A percentile compares a stretch with the other conserved stretches of the same genome.
Evolutionary conservation across 2,329 filamentous ascomycete genomes (phyloP).

Genomic region (Bipolaris oryzae): DNA sequence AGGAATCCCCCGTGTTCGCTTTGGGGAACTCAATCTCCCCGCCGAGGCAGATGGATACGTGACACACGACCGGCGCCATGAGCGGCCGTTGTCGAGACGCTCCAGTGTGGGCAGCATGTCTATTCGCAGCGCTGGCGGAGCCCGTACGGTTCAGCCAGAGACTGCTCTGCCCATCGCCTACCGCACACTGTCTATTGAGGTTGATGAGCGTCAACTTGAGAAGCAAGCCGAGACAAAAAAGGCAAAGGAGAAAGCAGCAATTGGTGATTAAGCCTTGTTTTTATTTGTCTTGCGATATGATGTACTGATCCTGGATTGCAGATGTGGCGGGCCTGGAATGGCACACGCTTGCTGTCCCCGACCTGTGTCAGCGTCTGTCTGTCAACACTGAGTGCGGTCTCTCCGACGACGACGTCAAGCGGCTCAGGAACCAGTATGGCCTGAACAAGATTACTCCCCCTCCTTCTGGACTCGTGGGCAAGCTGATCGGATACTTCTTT

Average conservation of each 20-base stretch:
- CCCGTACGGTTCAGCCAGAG: constrained; percentile 49
- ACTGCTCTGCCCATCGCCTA: constrained; percentile 53
- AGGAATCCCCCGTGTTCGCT: constrained; percentile 24
- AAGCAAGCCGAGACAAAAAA: constrained; percentile 39
- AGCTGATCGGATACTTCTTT: constrained; percentile 73
- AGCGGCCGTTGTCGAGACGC: constrained; percentile 38
- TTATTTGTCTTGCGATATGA: not conserved
- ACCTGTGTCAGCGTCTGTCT: constrained; percentile 65
- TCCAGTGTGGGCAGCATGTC: constrained; percentile 47
- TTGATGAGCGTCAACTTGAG: constrained; percentile 43
- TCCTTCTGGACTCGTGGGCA: constrained; percentile 64
- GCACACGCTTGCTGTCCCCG: constrained; percentile 65
- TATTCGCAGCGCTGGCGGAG: constrained; percentile 42
- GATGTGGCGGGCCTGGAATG: constrained; percentile 65
- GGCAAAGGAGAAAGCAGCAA: constrained; percentile 42
- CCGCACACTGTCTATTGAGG: constrained; percentile 54
- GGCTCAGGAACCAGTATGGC: constrained; percentile 65
- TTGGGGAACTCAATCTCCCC: constrained; percentile 27
- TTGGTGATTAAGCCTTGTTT: constrained; percentile 29
- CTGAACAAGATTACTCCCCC: constrained; percentile 70
- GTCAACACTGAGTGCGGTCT: constrained; percentile 65
- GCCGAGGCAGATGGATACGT: constrained; percentile 45
- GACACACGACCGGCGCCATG: constrained; percentile 31
- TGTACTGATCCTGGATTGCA: constrained; percentile 22
- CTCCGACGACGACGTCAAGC: constrained; percentile 62